These are phyloP conservation scores for Cutaneotrichosporon cyanovorans DNA, from an alignment of 1,284 basidiomycete genomes.

Conservation along the genomic window DNA sequence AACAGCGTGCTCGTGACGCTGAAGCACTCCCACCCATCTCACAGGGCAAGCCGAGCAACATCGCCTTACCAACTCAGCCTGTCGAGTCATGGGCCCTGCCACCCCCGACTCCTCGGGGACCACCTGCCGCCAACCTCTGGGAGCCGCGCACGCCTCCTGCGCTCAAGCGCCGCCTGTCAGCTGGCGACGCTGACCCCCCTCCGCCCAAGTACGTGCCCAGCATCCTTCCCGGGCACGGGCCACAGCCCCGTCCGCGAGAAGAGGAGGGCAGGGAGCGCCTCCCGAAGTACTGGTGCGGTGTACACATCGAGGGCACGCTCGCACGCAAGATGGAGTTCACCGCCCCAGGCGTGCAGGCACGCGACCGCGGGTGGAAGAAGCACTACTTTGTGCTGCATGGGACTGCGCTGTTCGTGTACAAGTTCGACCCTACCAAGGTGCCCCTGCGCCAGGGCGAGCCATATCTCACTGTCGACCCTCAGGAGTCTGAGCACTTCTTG, in stretches of 20 bases:
- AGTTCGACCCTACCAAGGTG: constrained; percentile 51
- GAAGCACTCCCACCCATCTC: no score
- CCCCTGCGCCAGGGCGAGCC: constrained; percentile 30
- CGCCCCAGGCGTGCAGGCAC: constrained; percentile 62
- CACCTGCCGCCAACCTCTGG: neutral
- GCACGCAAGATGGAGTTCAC: constrained; percentile 92
- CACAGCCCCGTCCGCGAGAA: constrained; percentile 45
- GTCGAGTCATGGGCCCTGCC: constrained; percentile 1
- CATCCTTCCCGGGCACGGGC: neutral
- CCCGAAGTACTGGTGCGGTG: constrained; percentile 72
- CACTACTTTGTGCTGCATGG: constrained; percentile 88
- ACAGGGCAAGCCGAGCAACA: no score
- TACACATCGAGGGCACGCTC: constrained; percentile 72
- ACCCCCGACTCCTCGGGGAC: constrained; percentile 2
- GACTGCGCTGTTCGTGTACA: constrained; percentile 78
- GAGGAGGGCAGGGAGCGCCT: constrained; percentile 76
- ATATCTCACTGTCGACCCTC: constrained; percentile 16
- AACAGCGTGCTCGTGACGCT: constrained; percentile 4
- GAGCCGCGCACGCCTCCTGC: constrained; percentile 2
- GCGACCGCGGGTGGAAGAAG: constrained; percentile 84
- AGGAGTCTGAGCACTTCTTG: constrained; percentile 38
- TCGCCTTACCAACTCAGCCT: neutral
- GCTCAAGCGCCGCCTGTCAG: constrained; percentile 45
- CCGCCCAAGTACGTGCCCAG: constrained; percentile 43
- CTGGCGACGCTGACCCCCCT: constrained; percentile 43